Evolutionary conservation across 2,329 filamentous ascomycete genomes (phyloP).

Genomic region (Ophiocordyceps sinensis): DNA sequence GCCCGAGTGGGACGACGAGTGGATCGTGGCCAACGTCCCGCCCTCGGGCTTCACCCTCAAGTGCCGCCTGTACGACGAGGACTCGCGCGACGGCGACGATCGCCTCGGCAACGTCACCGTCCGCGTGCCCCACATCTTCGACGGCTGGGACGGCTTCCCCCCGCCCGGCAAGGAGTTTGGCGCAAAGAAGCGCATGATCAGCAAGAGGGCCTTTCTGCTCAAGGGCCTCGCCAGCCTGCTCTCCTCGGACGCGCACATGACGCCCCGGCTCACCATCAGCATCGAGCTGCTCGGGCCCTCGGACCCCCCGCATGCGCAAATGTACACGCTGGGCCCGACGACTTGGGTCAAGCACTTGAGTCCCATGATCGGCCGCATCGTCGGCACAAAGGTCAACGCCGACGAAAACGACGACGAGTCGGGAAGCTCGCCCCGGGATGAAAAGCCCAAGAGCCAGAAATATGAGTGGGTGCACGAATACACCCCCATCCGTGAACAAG

Average conservation of each 20-base stretch:
- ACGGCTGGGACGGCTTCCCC: slow-evolving; percentile 54
- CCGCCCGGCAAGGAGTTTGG: slow-evolving; percentile 44
- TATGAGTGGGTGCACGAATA: slow-evolving; percentile 52
- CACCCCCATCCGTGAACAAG: background rate
- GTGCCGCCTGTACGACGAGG: slow-evolving; percentile 80
- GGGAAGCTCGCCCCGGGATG: slow-evolving; percentile 3
- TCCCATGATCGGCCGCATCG: slow-evolving; percentile 71
- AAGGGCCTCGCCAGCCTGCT: slow-evolving; percentile 54
- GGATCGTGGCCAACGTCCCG: slow-evolving; percentile 81
- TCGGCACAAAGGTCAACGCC: slow-evolving; percentile 54
- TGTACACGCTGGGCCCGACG: slow-evolving; percentile 68
- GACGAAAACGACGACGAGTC: slow-evolving; percentile 34
- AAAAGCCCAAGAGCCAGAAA: slow-evolving; percentile 38
- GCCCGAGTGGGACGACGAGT: slow-evolving; percentile 71
- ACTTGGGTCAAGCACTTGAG: slow-evolving; percentile 75
- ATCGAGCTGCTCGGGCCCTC: slow-evolving; percentile 67
- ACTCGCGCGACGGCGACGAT: slow-evolving; percentile 74
- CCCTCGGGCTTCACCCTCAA: slow-evolving; percentile 70
- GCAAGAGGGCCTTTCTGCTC: slow-evolving; percentile 71
- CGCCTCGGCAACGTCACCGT: slow-evolving; percentile 76
- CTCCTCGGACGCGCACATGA: slow-evolving; percentile 47
- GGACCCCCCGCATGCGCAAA: slow-evolving; percentile 48
- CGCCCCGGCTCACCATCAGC: slow-evolving; percentile 56
- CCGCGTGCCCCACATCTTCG: slow-evolving; percentile 40
- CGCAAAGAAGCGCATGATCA: slow-evolving; percentile 72